Percentiles rank a stretch among this genome's conserved stretches.
Conservation (phyloP, 2,329 filamentous ascomycete species). For the Cordyceps cicadae region DNA sequence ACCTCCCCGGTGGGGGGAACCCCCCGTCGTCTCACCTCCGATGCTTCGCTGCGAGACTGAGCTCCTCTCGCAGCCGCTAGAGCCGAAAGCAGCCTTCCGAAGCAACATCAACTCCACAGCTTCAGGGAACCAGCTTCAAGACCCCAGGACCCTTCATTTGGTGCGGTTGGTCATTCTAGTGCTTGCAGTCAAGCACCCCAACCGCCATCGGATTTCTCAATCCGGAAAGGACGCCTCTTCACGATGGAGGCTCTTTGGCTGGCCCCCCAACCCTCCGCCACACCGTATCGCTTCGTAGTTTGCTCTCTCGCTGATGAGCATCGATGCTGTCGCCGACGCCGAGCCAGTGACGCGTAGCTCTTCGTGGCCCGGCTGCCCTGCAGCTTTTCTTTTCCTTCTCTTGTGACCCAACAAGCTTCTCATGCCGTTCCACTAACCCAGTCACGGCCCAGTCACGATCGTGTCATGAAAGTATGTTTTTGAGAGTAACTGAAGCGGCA, state of each 20-base stretch:
- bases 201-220: conserved; percentile 14
- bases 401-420: not conserved
- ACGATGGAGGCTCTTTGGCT: conserved; percentile 12
- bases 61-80: not conserved
- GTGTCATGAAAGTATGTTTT: not conserved
- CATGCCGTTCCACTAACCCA: not conserved
- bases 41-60: not conserved
- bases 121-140: conserved; percentile 2
- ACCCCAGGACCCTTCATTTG: conserved; percentile 8
- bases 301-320: not conserved
- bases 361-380: not conserved
- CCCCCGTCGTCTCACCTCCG: not conserved
- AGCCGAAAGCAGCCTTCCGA: conserved; percentile 10
- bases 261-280: not conserved
- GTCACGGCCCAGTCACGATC: not conserved
- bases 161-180: not conserved
- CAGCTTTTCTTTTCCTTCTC: not conserved
- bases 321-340: not conserved
- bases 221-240: conserved; percentile 14
- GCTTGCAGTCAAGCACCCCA: not conserved
- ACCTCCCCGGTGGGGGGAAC: not conserved
- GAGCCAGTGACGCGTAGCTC: not conserved
- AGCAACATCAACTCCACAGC: conserved; percentile 1
- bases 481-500: not conserved
- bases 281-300: not conserved